These are phyloP conservation scores for Colletotrichum sp. DNA, from an alignment of 2,329 filamentous ascomycete species.

Conservation along the genomic window DNA sequence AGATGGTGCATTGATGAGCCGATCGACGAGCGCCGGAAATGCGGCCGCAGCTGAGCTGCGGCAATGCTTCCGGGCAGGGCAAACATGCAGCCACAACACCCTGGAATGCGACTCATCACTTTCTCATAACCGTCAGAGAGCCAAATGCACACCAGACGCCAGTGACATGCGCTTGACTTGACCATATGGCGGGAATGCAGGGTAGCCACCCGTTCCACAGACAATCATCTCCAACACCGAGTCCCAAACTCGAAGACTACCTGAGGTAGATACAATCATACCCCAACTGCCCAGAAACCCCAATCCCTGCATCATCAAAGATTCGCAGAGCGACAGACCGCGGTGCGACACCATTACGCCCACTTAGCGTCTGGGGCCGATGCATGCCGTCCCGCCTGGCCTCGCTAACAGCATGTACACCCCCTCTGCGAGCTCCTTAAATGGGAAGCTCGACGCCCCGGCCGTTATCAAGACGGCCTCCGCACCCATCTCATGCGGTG, in stretches of 20 bases:
- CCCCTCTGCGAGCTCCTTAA: neutral
- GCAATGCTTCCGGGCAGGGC: neutral
- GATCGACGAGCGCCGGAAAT: neutral
- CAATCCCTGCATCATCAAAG: neutral
- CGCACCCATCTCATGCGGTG: neutral
- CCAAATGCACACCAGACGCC: neutral
- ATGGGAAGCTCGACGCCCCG: neutral
- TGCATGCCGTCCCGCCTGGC: neutral
- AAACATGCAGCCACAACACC: neutral
- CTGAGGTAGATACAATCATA: neutral
- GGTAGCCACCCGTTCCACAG: neutral
- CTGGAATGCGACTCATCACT: neutral
- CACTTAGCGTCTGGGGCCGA: neutral
- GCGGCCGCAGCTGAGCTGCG: neutral
- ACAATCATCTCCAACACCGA: neutral
- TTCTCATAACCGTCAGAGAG: neutral
- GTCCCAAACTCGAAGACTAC: neutral
- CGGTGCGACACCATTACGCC: neutral
- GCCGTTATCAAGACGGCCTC: neutral
- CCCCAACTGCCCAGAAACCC: neutral
- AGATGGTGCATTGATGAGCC: neutral
- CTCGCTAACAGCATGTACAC: neutral
- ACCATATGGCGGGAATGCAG: neutral
- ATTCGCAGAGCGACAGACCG: neutral
- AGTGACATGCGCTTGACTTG: neutral